Percentiles rank a stretch among this genome's conserved stretches.
Evolutionary conservation across 345 rosid genomes (phyloP).

Genomic region (Noccaea caerulescens): DNA sequence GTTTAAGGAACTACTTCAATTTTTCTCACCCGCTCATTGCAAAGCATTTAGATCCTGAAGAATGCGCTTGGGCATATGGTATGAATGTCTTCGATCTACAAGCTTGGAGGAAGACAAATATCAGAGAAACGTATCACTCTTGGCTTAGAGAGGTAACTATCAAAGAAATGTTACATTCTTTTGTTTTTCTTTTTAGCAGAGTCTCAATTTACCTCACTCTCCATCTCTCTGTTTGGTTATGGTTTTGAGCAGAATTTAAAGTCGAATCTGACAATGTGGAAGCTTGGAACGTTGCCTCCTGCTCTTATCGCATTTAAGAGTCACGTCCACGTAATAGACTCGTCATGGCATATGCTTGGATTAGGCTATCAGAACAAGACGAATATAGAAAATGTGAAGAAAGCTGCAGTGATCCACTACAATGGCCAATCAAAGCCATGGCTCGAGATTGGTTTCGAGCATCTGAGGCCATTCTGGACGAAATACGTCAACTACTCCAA

Average conservation of each 20-base stretch:
- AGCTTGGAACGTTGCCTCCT: conserved; percentile 98
- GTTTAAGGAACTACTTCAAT: conserved; percentile 94
- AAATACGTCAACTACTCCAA: conserved; percentile 86
- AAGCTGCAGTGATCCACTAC: conserved; percentile 94
- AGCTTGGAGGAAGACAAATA: conserved; percentile 86
- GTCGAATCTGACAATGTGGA: conserved; percentile 94
- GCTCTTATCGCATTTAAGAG: conserved; percentile 94
- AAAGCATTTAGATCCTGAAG: conserved; percentile 81
- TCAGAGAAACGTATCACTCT: conserved; percentile 89
- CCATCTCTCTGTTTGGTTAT: conserved; percentile 20
- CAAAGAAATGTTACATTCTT: background rate
- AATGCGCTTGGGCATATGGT: conserved; percentile 99
- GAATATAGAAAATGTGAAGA: conserved; percentile 59
- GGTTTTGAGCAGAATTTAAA: conserved; percentile 69
- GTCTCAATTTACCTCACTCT: conserved; percentile 18
- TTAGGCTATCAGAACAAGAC: conserved; percentile 91
- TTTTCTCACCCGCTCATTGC: conserved; percentile 95
- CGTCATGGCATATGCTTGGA: conserved; percentile 98
- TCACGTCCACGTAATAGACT: conserved; percentile 78
- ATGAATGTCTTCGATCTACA: conserved; percentile 95
- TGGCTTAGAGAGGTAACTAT: conserved; percentile 88
- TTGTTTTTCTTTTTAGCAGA: background rate
- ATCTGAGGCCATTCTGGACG: conserved; percentile 97
- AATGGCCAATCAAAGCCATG: conserved; percentile 98
- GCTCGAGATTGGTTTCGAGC: conserved; percentile 95